Conservation (phyloP, 2,329 filamentous ascomycete species). For the Venturia effusa region DNA sequence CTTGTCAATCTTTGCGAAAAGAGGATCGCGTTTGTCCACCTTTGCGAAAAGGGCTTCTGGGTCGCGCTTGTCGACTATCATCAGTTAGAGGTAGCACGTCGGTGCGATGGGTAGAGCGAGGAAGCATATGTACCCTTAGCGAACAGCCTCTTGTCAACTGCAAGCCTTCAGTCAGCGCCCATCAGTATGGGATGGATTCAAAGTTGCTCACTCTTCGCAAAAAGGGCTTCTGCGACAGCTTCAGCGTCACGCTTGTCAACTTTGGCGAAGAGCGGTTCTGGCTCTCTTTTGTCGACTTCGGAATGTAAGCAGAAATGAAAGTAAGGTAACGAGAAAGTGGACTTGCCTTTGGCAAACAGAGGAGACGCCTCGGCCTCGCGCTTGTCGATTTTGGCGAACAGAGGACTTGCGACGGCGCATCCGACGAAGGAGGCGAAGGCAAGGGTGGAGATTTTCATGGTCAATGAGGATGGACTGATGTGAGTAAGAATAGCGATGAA, state of each 20-base stretch:
- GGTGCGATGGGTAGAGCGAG: neutral
- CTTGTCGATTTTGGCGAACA: slow-evolving; percentile 7
- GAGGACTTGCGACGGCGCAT: neutral
- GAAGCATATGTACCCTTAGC: neutral
- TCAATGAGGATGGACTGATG: neutral
- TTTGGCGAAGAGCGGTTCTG: slow-evolving; percentile 9
- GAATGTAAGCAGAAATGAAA: neutral
- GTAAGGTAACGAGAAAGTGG: too few relatives aligned
- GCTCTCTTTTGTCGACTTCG: slow-evolving; percentile 5
- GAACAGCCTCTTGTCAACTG: neutral
- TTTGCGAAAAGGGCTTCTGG: slow-evolving; percentile 6
- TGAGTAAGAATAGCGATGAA: neutral
- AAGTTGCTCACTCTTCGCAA: neutral
- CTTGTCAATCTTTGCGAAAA: slow-evolving; percentile 7
- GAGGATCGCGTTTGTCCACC: slow-evolving; percentile 3
- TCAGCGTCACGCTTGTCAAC: slow-evolving; percentile 7
- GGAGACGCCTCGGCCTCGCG: slow-evolving; percentile 6
- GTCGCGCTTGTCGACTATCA: slow-evolving; percentile 2
- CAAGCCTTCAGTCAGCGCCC: neutral
- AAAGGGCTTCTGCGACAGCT: neutral
- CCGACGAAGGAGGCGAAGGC: slow-evolving; percentile 1
- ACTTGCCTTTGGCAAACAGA: slow-evolving; percentile 1
- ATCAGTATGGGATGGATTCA: neutral
- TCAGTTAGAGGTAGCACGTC: neutral
- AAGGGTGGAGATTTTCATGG: slow-evolving; percentile 8